Evolutionary conservation across 176 grass and related monocot genomes (phyloP).

Genomic region (Juncus inflexus): DNA sequence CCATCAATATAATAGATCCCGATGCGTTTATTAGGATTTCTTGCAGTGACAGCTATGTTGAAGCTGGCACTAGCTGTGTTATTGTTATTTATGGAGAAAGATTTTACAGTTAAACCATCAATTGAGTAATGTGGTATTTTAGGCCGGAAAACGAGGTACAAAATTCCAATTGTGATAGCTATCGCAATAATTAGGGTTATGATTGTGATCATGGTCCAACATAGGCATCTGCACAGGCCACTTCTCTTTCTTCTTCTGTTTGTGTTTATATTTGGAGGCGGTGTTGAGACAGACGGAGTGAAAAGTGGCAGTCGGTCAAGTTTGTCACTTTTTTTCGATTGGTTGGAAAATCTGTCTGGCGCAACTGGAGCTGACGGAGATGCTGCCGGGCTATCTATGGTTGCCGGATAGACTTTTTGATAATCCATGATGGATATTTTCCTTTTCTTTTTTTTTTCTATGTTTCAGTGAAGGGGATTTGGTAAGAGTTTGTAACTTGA

Average conservation of each 20-base stretch:
- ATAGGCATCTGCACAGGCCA: constrained; percentile 67
- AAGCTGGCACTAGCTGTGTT: constrained; percentile 40
- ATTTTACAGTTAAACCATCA: constrained; percentile 45
- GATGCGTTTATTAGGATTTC: constrained; percentile 76
- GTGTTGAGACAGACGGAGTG: constrained; percentile 8
- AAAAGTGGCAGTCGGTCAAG: constrained; percentile 20
- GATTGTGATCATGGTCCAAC: constrained; percentile 42
- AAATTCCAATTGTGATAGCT: constrained; percentile 63
- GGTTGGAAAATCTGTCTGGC: not conserved
- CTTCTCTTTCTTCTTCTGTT: constrained; percentile 16
- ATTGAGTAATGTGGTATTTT: constrained; percentile 80
- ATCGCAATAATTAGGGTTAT: constrained; percentile 38
- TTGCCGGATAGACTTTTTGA: constrained; percentile 62
- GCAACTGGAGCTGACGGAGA: constrained; percentile 11
- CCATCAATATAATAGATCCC: constrained; percentile 78
- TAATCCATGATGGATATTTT: constrained; percentile 34
- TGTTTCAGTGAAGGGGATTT: not conserved
- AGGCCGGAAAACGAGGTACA: constrained; percentile 72
- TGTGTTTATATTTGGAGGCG: not conserved
- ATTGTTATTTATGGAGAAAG: constrained; percentile 42
- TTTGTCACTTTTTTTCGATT: not conserved
- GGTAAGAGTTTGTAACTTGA: not conserved
- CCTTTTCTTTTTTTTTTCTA: not conserved
- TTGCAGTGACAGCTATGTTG: constrained; percentile 47
- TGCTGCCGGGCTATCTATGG: constrained; percentile 23